These are phyloP conservation scores for Tanacetum coccineum DNA, from an alignment of 129 eudicot species.

Conservation along the genomic window DNA sequence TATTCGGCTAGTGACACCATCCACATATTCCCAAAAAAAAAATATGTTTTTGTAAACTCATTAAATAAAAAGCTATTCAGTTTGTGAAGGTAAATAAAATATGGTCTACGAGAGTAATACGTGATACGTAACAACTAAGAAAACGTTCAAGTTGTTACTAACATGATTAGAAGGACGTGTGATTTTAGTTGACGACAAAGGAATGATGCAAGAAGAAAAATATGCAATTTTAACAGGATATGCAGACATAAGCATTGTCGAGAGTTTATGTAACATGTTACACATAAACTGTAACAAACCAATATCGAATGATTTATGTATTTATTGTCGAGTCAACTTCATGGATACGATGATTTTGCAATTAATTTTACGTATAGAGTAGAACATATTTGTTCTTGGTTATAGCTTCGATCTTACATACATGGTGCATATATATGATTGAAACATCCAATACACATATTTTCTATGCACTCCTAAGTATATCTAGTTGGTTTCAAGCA, in stretches of 20 bases:
- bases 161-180: background rate
- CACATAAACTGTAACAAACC: slow-evolving; percentile 1
- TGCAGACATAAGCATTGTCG: background rate
- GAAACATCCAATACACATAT: too few species aligned
- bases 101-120: slow-evolving; percentile 3
- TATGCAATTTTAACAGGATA: background rate
- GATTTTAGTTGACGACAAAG: background rate
- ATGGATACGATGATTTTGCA: background rate
- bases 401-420: too few species aligned
- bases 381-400: too few species aligned
- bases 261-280: slow-evolving; percentile 1
- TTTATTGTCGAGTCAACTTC: background rate
- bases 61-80: background rate
- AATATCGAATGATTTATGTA: background rate
- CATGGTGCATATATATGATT: too few species aligned
- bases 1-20: slow-evolving; percentile 20
- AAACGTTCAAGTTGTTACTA: background rate
- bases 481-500: too few species aligned
- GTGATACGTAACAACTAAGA: background rate
- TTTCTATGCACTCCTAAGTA: too few species aligned
- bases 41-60: background rate
- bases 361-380: too few species aligned
- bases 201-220: slow-evolving; percentile 1
- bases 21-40: slow-evolving; percentile 19
- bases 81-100: slow-evolving; percentile 8